These are phyloP conservation scores for Speleostelium caveatum DNA, from an alignment of 78 protist genomes.

Conservation along the genomic window DNA sequence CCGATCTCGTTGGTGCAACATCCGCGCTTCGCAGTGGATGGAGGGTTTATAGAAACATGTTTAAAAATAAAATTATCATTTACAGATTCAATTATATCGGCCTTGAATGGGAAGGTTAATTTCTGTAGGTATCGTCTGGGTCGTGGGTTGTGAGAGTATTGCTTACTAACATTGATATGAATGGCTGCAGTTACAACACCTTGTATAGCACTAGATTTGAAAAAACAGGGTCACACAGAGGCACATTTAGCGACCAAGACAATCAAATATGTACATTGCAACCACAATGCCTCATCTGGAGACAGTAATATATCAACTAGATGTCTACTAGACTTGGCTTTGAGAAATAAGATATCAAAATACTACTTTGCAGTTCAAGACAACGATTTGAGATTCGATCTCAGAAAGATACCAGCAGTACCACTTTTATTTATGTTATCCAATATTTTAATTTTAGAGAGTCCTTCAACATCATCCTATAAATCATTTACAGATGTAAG, in stretches of 20 bases:
- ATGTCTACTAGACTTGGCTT: slow-evolving; percentile 17
- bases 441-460: slow-evolving; percentile 55
- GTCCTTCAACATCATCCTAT: slow-evolving; percentile 42
- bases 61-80: slow-evolving; percentile 12
- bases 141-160: no score
- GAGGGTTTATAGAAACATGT: slow-evolving; percentile 23
- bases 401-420: slow-evolving; percentile 47
- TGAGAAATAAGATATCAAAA: not conserved
- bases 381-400: slow-evolving; percentile 46
- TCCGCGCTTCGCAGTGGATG: slow-evolving; percentile 36
- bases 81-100: slow-evolving; percentile 15
- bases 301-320: not conserved
- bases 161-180: not conserved
- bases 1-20: no score
- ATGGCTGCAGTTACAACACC: slow-evolving; percentile 16
- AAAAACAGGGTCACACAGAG: slow-evolving; percentile 20
- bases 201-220: slow-evolving; percentile 37
- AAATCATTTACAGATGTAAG: not conserved
- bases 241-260: slow-evolving; percentile 7
- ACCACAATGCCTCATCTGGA: slow-evolving; percentile 6
- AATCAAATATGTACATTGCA: slow-evolving; percentile 11
- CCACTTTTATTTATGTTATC: slow-evolving; percentile 51
- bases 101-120: slow-evolving; percentile 16
- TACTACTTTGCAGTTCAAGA: slow-evolving; percentile 48
- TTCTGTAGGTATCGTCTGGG: slow-evolving; percentile 31